Conservation (phyloP, 2,329 filamentous ascomycete species). For the Fusarium verticillioides region DNA sequence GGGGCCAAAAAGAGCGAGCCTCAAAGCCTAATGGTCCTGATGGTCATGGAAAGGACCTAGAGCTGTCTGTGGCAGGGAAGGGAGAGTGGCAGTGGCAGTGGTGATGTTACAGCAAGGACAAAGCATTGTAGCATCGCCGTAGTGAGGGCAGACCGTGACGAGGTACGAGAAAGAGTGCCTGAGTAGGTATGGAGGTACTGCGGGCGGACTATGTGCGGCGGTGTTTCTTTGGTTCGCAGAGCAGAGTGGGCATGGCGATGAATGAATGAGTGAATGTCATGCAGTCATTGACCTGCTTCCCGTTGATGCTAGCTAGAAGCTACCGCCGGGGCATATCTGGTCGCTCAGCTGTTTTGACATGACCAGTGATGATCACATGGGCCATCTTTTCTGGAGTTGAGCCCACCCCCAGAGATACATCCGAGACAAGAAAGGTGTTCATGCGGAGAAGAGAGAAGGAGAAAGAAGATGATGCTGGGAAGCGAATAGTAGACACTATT, state of each 20-base stretch:
- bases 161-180: conserved; percentile 13
- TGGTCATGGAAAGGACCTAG: conserved; percentile 38
- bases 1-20: conserved; percentile 35
- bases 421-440: conserved; percentile 29
- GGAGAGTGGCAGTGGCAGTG: conserved; percentile 3
- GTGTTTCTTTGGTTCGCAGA: background rate
- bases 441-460: conserved; percentile 14
- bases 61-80: conserved; percentile 23
- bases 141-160: conserved; percentile 13
- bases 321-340: conserved; percentile 32
- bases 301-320: conserved; percentile 11
- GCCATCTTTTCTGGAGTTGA: conserved; percentile 32
- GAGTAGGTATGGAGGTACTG: background rate
- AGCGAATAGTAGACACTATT: background rate
- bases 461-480: background rate
- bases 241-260: conserved; percentile 20
- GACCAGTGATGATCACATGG: conserved; percentile 41
- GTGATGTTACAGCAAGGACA: conserved; percentile 18
- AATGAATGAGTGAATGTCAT: conserved; percentile 39
- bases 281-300: conserved; percentile 38
- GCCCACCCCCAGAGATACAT: conserved; percentile 33
- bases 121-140: conserved; percentile 20
- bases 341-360: conserved; percentile 28
- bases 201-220: background rate
- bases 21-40: conserved; percentile 21